Conservation (phyloP, 176 grass and related monocot genomes). For the Echinochloa phyllopogon region DNA sequence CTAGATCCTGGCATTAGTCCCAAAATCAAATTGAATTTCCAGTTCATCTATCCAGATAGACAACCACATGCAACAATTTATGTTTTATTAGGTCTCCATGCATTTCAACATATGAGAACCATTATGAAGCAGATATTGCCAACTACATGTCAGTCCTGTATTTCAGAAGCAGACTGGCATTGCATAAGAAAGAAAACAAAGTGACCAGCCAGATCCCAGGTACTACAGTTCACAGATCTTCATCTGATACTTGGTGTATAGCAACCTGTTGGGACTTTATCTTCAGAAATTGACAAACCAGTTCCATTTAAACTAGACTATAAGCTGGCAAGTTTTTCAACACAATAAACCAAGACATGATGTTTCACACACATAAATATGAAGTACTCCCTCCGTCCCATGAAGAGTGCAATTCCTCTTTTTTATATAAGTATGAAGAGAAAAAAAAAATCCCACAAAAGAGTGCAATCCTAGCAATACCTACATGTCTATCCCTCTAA, state of each 20-base stretch:
- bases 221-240: slow-evolving; percentile 4
- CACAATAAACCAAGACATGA: slow-evolving; percentile 15
- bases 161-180: slow-evolving; percentile 28
- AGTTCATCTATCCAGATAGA: slow-evolving; percentile 29
- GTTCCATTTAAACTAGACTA: neutral
- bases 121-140: neutral
- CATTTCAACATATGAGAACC: slow-evolving; percentile 4
- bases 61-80: slow-evolving; percentile 7
- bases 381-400: neutral
- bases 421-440: too few species aligned
- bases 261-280: neutral
- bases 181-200: slow-evolving; percentile 19
- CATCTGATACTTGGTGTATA: neutral
- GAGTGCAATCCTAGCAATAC: too few species aligned
- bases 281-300: slow-evolving; percentile 16
- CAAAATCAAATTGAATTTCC: neutral
- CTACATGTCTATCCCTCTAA: too few species aligned
- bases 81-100: neutral
- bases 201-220: neutral
- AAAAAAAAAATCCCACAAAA: too few species aligned
- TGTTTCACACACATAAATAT: slow-evolving; percentile 12
- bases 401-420: too few species aligned
- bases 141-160: slow-evolving; percentile 16
- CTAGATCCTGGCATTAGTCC: neutral
- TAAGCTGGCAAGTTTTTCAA: neutral